Percentiles rank a stretch among this genome's conserved stretches.
Conservation (phyloP, 495 filamentous ascomycete genomes). For the Penicillium cosmopolitanum region DNA sequence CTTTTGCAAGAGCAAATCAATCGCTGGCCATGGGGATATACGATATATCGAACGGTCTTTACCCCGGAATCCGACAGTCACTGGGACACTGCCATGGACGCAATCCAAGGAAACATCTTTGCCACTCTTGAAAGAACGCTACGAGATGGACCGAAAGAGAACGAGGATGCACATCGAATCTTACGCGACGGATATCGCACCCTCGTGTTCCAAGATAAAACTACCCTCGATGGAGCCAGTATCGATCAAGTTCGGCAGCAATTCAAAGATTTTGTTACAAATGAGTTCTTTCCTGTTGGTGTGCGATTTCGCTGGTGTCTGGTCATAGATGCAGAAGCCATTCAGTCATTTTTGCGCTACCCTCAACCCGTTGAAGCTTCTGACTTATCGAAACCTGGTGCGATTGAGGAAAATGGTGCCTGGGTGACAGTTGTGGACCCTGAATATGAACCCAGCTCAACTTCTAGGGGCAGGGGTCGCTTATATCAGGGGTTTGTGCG, state of each 20-base stretch:
- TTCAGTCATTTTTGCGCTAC: neutral
- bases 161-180: neutral
- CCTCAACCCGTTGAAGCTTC: neutral
- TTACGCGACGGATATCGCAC: neutral
- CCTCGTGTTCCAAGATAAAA: neutral
- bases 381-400: neutral
- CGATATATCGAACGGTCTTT: neutral
- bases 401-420: slow-evolving; percentile 2
- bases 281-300: neutral
- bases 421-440: slow-evolving; percentile 5
- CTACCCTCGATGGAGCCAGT: neutral
- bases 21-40: neutral
- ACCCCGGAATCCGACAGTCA: neutral
- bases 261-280: neutral
- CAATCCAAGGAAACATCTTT: neutral
- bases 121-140: neutral
- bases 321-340: neutral
- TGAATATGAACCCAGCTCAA: neutral
- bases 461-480: neutral
- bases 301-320: slow-evolving; percentile 5
- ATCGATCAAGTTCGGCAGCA: neutral
- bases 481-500: neutral
- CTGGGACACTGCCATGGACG: neutral
- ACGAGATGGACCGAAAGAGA: neutral
- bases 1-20: neutral